Evolutionary conservation across 1,284 basidiomycete genomes (phyloP).

Genomic region (Austropuccinia psidii): DNA sequence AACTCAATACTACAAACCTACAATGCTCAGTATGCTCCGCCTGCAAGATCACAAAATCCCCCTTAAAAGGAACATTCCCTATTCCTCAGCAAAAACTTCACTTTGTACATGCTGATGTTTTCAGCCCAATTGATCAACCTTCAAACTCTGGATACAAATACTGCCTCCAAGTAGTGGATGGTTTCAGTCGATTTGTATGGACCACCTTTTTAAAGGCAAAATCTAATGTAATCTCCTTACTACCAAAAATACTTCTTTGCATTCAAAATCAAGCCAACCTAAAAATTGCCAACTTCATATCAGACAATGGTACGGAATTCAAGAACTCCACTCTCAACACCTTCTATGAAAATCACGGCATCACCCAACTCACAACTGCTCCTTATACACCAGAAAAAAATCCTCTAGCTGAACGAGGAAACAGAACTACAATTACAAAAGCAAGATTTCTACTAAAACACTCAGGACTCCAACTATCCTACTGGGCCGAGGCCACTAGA

Average conservation of each 20-base stretch:
- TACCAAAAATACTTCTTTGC: background rate
- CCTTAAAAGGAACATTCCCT: background rate
- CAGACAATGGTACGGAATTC: conserved; percentile 7
- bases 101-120: background rate
- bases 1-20: too few relatives aligned
- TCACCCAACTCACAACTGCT: background rate
- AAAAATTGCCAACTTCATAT: background rate
- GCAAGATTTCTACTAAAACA: too few relatives aligned
- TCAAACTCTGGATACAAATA: background rate
- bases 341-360: background rate
- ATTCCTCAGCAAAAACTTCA: background rate
- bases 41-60: conserved; percentile 1
- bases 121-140: background rate
- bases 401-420: background rate
- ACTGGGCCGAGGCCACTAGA: too few relatives aligned
- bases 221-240: background rate
- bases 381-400: conserved; percentile 3
- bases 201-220: background rate
- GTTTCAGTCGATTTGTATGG: background rate
- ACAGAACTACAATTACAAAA: too few relatives aligned
- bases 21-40: too few relatives aligned
- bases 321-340: background rate
- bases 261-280: background rate
- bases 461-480: too few relatives aligned
- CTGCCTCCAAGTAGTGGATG: background rate